These are phyloP conservation scores for Aspergillus costaricaensis DNA, from an alignment of 2,329 filamentous ascomycete genomes.

Conservation along the genomic window DNA sequence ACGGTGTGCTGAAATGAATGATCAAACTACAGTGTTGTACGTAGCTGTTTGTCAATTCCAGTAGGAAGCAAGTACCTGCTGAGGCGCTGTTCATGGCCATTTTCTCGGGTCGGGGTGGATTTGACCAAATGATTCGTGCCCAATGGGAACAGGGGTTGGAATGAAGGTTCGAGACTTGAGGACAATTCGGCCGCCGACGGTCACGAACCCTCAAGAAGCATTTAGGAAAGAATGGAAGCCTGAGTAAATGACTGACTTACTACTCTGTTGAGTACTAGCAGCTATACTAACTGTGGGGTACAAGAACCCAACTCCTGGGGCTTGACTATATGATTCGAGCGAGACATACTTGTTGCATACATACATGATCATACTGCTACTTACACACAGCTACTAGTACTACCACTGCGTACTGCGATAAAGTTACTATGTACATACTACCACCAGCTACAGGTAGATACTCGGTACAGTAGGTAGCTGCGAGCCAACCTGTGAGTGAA, in stretches of 20 bases:
- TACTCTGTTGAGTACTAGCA: no score
- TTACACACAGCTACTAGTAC: no score
- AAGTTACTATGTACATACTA: no score
- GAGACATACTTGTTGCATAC: no score
- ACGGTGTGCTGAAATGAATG: not conserved
- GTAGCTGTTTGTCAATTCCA: constrained; percentile 9
- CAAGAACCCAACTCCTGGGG: not conserved
- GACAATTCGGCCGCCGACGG: constrained; percentile 1
- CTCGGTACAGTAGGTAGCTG: no score
- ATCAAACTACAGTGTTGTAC: constrained; percentile 9
- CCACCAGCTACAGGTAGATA: no score
- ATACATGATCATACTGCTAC: no score
- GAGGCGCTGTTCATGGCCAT: not conserved
- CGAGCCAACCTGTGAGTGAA: not conserved
- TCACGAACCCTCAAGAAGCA: not conserved
- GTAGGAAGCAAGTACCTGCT: not conserved
- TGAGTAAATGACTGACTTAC: not conserved
- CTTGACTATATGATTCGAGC: no score
- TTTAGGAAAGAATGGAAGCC: constrained; percentile 2
- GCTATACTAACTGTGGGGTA: not conserved
- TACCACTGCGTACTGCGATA: no score
- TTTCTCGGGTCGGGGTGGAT: constrained; percentile 10
- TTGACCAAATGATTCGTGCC: constrained; percentile 13
- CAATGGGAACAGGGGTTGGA: constrained; percentile 15
- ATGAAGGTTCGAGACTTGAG: constrained; percentile 3